Percentiles rank a stretch among this genome's conserved stretches.
phyloP scores from a whole-genome alignment of 208 protist species.

The Leishmania mexicana region DNA sequence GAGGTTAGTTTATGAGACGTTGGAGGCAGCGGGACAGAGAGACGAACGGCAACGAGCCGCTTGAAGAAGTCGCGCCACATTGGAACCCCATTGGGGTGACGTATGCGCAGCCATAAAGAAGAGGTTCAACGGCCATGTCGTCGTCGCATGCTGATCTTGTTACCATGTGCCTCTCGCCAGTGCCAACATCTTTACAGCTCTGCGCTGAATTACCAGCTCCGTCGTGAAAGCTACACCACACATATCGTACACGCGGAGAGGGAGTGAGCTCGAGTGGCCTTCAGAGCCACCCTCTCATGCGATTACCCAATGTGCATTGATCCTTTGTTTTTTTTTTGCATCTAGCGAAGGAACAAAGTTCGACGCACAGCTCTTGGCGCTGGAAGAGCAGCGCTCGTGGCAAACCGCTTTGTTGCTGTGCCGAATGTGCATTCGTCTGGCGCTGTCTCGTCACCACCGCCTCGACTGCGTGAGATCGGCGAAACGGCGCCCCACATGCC shows the following conservation, averaged over 20 bases:
- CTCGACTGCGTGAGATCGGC: background rate
- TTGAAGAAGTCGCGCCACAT: background rate
- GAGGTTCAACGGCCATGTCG: background rate
- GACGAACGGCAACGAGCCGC: background rate
- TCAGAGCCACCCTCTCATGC: background rate
- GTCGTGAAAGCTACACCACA: background rate
- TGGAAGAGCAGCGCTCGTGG: background rate
- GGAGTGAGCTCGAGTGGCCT: background rate
- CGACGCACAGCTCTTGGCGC: background rate
- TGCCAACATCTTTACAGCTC: background rate
- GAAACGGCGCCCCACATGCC: no score
- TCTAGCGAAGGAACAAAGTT: background rate
- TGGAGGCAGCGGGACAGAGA: conserved; percentile 12
- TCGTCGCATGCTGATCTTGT: background rate
- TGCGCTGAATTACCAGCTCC: background rate
- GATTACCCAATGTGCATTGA: background rate
- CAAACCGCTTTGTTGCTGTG: background rate
- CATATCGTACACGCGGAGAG: background rate
- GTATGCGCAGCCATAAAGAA: background rate
- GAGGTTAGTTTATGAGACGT: background rate
- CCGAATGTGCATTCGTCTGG: background rate
- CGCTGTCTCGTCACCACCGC: background rate
- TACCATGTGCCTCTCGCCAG: background rate
- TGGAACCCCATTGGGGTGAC: background rate
- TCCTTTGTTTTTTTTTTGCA: background rate